These are phyloP conservation scores for Penicillium brasilianum DNA, from an alignment of 2,329 filamentous ascomycete genomes.

Conservation along the genomic window DNA sequence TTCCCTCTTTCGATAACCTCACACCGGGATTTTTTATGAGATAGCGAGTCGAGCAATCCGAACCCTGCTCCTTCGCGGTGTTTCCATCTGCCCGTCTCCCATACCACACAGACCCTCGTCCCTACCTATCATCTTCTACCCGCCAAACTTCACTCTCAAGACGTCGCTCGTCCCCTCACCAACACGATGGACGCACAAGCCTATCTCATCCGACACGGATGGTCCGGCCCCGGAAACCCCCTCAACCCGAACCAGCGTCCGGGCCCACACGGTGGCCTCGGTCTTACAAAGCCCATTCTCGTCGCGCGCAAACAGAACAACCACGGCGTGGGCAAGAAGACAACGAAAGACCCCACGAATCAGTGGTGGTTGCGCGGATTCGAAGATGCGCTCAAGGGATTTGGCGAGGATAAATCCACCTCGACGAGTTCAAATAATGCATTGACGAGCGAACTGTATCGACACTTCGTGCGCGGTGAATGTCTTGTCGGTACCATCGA, in stretches of 20 bases:
- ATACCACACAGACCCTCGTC: background rate
- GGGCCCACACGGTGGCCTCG: slow-evolving; percentile 66
- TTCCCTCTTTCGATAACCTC: background rate
- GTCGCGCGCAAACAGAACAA: slow-evolving; percentile 81
- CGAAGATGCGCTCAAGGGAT: slow-evolving; percentile 82
- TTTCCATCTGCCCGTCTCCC: background rate
- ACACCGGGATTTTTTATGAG: background rate
- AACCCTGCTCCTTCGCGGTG: background rate
- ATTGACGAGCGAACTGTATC: slow-evolving; percentile 68
- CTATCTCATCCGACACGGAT: slow-evolving; percentile 83
- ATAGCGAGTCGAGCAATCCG: background rate
- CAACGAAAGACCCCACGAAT: slow-evolving; percentile 66
- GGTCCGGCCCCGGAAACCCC: slow-evolving; percentile 86
- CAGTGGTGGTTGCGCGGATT: slow-evolving; percentile 98
- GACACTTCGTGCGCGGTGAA: slow-evolving; percentile 83
- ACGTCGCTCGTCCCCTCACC: background rate
- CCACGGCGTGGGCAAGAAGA: slow-evolving; percentile 81
- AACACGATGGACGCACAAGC: slow-evolving; percentile 77
- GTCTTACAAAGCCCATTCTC: slow-evolving; percentile 81
- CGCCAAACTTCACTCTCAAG: background rate
- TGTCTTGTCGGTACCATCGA: slow-evolving; percentile 70
- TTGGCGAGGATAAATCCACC: slow-evolving; percentile 67
- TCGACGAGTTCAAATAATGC: slow-evolving; percentile 54
- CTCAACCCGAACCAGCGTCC: slow-evolving; percentile 69
- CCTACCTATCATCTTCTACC: background rate